Evolutionary conservation across 1,139 yeast species (phyloP), one percentile per base, ranked within the genome.

Genomic region (Suhomyces ambrosiae): DNA sequence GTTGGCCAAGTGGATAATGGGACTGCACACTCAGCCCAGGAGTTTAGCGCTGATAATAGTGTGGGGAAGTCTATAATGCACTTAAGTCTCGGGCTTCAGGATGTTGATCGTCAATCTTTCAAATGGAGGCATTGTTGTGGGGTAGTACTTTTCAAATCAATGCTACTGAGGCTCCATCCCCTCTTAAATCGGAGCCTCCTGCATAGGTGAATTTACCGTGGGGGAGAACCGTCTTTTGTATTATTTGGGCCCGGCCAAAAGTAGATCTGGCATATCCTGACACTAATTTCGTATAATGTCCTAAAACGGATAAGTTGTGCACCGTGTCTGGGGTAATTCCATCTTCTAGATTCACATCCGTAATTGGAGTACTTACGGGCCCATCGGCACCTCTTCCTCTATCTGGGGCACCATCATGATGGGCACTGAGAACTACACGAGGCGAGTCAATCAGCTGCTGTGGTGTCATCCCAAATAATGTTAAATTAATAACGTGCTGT

Each of bases 391-490:
- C 89, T 26, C 64, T 60, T 0, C 87, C 86, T 37, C 63, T 47
- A 49, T 80, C 85, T 19, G 68, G 56, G 21, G 67, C 61, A n/a
- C 54, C 55, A 27, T 57, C 59, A 8, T 68, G 68, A 4, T 71
- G 72, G 46, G 88, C 77, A 26, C 68, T 63, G 38, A 86, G 68
- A 32, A 86, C 80, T 41, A 86, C 68, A 42, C 95, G 65, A 2
- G 95, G 94, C 16, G 86, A 80, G 56, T 86, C 95, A 26, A 85
- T 61, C 23, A 89, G 83, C 48, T 80, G 77, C 56, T 86, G 95
- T 1, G 94, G 87, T 37, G 79, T 74, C 56, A 82, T 63, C 0
- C 80, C 80, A 58, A 82, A 86, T 9, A 81, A 54, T 2, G 76
- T 53, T 68, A 86, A 58, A 56, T 86, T 86, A 45, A 84, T 59